These are phyloP conservation scores for Podospora sp. DNA, from an alignment of 495 filamentous ascomycete species.

Conservation along the genomic window DNA sequence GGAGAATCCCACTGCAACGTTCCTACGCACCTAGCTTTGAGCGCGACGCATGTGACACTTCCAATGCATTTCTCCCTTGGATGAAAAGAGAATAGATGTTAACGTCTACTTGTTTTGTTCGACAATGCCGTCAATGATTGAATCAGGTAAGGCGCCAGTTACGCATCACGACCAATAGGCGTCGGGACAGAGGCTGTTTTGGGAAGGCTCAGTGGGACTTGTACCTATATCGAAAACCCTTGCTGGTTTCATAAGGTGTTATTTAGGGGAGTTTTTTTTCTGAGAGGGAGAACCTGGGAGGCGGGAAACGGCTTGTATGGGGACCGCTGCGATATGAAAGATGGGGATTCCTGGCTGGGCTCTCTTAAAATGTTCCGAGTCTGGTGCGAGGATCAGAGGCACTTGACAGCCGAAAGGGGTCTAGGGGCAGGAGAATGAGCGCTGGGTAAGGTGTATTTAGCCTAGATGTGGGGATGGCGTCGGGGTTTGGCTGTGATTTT, in stretches of 20 bases:
- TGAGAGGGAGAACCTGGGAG: neutral
- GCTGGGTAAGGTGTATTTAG: too few species aligned
- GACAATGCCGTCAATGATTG: neutral
- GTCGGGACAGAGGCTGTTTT: slow-evolving; percentile 9
- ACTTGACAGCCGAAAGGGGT: neutral
- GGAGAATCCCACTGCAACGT: too few species aligned
- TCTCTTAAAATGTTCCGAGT: neutral
- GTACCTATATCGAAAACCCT: neutral
- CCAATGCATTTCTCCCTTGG: too few species aligned
- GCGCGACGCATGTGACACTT: too few species aligned
- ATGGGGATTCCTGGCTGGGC: neutral
- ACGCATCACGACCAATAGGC: slow-evolving; percentile 1
- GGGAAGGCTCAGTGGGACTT: slow-evolving; percentile 4
- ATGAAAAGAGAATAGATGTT: too few species aligned
- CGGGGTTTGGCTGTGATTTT: too few species aligned
- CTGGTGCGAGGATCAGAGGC: neutral
- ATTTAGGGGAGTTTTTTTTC: neutral
- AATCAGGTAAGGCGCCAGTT: neutral
- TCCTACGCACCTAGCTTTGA: too few species aligned
- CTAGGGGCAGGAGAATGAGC: neutral
- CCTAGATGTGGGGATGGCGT: too few species aligned
- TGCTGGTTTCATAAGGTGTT: neutral
- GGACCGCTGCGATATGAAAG: neutral
- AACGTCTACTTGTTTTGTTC: neutral
- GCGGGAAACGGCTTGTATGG: neutral